Conservation (phyloP, 2,329 filamentous ascomycete species). For the Aureobasidium mangrovei region DNA sequence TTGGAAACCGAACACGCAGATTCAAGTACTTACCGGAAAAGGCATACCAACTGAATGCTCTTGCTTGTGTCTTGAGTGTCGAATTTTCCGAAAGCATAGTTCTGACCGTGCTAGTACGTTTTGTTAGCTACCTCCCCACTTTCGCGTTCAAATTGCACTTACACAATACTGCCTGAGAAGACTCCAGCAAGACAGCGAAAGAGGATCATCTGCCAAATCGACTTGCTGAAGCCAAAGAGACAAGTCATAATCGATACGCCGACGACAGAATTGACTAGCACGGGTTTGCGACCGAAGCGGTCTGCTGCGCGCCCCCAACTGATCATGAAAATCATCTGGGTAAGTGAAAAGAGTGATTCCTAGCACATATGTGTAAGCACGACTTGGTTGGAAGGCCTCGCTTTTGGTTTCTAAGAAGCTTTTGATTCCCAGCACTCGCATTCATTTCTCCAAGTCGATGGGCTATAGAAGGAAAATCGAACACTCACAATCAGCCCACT, state of each 20-base stretch:
- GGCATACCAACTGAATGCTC: slow-evolving; percentile 67
- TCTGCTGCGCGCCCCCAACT: slow-evolving; percentile 63
- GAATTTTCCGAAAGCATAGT: slow-evolving; percentile 70
- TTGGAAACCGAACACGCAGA: no score
- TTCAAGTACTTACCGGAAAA: slow-evolving; percentile 41
- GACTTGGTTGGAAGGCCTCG: no score
- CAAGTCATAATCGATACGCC: slow-evolving; percentile 54
- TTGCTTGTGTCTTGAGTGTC: slow-evolving; percentile 60
- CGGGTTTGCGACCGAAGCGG: slow-evolving; percentile 60
- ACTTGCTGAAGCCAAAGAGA: slow-evolving; percentile 59
- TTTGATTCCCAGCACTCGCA: no score
- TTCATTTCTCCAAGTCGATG: no score
- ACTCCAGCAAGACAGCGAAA: slow-evolving; percentile 63
- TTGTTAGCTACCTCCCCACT: background rate
- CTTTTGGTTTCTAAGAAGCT: no score
- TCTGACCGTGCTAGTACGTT: slow-evolving; percentile 46
- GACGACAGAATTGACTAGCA: slow-evolving; percentile 57
- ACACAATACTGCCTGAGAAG: slow-evolving; percentile 63
- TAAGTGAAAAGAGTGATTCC: slow-evolving; percentile 59
- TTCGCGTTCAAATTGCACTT: background rate
- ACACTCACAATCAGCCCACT: slow-evolving; percentile 52
- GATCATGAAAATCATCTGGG: slow-evolving; percentile 71
- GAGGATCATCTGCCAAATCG: slow-evolving; percentile 65
- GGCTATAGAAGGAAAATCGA: background rate
- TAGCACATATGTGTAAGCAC: background rate